Evolutionary conservation across 441 rosid genomes (phyloP), one percentile per base, ranked within the genome.

Genomic region (Cnidoscolus chayamansa): DNA sequence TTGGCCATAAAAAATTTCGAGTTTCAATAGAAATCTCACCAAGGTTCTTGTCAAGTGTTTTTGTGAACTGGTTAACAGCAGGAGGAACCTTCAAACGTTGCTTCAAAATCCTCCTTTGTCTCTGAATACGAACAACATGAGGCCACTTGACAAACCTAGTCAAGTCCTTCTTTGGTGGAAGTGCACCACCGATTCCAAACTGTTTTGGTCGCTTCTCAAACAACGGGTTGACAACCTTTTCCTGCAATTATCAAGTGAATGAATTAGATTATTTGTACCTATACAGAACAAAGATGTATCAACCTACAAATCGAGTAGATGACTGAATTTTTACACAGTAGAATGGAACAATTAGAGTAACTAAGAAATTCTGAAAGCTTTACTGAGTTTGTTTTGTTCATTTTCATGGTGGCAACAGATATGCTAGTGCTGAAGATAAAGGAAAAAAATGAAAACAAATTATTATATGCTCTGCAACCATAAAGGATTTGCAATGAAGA

Each of bases 61-160:
- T 94, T 70, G 97, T 90, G 79, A 94, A 94, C 72, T 90, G 98
- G 69, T 94, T 94, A 49, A 91, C 73, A 1, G 96, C 86, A 1
- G 97, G 98, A 12, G 97, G 97, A 37, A 94, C 97, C 91, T 94
- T 94, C 89, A 94, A 84, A 71, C 98, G 84, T 73, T 90, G 93
- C 83, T 80, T 85, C 59, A 94, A 90, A 74, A 94, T 89, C 80
- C 97, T 85, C 79, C 86, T 90, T 77, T 92, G 89, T 86, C 97
- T 89, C 71, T 92, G 97, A 70, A 92, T 90, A 15, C 89, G 92
- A 76, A 92, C 90, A 15, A 86, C 78, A 76, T 94, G 89, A 0
- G 97, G 97, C 89, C 90, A 90, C 79, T 92, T 92, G 60, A 94
- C 94, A 25, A 86, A 91, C 0, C 96, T 80, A 12, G 88, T 82